phyloP scores from a whole-genome alignment of 306 rosid genomes.

The Vigna reflexopilosa region DNA sequence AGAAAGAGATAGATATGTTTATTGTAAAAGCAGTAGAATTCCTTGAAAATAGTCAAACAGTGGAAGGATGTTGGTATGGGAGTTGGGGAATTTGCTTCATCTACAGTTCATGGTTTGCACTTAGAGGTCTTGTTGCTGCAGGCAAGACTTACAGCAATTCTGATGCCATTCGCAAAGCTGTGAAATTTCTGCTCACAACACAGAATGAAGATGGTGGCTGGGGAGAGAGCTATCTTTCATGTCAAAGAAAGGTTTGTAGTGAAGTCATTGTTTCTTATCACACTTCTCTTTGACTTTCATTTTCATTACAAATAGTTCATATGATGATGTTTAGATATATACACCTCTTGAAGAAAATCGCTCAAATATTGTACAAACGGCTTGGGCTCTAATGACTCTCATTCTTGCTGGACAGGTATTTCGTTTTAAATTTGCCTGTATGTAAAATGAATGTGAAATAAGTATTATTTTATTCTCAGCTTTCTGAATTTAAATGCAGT shows the following conservation, averaged over 20 bases:
- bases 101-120: conserved; percentile 57
- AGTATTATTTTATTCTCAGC: too few species aligned
- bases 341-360: conserved; percentile 14
- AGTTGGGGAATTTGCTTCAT: conserved; percentile 62
- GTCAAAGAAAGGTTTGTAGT: conserved; percentile 44
- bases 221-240: conserved; percentile 66
- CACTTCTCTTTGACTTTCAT: background rate
- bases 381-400: conserved; percentile 27
- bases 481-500: too few species aligned
- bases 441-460: too few species aligned
- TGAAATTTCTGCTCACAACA: conserved; percentile 48
- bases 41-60: conserved; percentile 42
- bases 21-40: conserved; percentile 38
- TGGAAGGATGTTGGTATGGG: conserved; percentile 45
- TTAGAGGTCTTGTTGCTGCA: conserved; percentile 54
- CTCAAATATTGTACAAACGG: conserved; percentile 14
- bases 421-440: too few species aligned
- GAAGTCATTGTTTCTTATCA: background rate
- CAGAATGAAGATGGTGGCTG: conserved; percentile 65
- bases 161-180: conserved; percentile 50
- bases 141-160: conserved; percentile 55
- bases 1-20: conserved; percentile 37
- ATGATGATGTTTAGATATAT: background rate
- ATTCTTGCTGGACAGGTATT: conserved; percentile 17
- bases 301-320: too few species aligned